phyloP scores from a whole-genome alignment of 2,329 filamentous ascomycete species.

The Botrytis cinerea region DNA sequence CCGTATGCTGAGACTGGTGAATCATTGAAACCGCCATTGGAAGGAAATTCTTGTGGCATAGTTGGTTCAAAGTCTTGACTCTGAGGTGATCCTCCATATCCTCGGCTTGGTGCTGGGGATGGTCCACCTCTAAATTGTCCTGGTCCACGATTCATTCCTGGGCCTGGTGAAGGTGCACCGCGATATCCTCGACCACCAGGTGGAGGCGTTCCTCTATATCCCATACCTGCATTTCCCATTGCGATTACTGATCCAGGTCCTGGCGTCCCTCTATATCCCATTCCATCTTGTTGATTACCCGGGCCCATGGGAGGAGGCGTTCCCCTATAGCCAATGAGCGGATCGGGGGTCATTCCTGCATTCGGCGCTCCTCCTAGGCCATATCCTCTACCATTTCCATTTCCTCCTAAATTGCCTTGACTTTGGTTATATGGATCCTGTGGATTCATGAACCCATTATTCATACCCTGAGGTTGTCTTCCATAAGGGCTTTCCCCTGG shows the following conservation, averaged over 20 bases:
- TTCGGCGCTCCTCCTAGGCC: slow-evolving; percentile 20
- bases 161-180: slow-evolving; percentile 27
- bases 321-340: slow-evolving; percentile 24
- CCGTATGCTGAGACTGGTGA: slow-evolving; percentile 24
- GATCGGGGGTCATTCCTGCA: slow-evolving; percentile 16
- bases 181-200: not conserved
- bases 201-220: slow-evolving; percentile 26
- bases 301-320: slow-evolving; percentile 9
- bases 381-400: slow-evolving; percentile 24
- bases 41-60: slow-evolving; percentile 32
- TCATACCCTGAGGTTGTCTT: slow-evolving; percentile 29
- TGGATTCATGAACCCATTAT: slow-evolving; percentile 36
- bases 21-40: slow-evolving; percentile 26
- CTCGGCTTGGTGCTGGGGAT: slow-evolving; percentile 16
- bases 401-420: slow-evolving; percentile 29
- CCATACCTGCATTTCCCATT: slow-evolving; percentile 23
- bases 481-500: slow-evolving; percentile 31
- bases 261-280: slow-evolving; percentile 23
- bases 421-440: slow-evolving; percentile 31
- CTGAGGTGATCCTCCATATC: slow-evolving; percentile 15
- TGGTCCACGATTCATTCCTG: slow-evolving; percentile 5
- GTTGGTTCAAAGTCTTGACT: slow-evolving; percentile 5
- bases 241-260: slow-evolving; percentile 22
- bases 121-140: slow-evolving; percentile 4
- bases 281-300: slow-evolving; percentile 16